Percentiles rank a stretch among this genome's conserved stretches.
Evolutionary conservation across 139 green algal genomes (phyloP).

Genomic region (Micromonas commoda): DNA sequence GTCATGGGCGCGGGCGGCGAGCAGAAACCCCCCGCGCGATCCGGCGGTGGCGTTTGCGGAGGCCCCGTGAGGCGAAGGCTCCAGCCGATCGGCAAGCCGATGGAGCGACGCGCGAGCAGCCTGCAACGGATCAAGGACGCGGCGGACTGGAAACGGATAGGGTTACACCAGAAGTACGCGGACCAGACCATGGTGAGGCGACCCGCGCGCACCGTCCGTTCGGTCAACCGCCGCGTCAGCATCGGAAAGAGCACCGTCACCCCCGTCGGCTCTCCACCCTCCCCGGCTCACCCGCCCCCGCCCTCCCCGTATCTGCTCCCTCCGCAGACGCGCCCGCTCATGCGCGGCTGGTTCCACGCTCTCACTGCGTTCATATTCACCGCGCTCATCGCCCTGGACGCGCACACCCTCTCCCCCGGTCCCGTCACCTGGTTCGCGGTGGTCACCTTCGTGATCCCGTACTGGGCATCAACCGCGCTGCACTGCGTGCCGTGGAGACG

Average conservation of each 20-base stretch:
- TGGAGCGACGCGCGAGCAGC: no score
- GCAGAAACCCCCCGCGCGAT: no score
- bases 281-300: no score
- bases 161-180: constrained; percentile 4
- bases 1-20: no score
- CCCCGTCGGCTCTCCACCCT: no score
- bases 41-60: no score
- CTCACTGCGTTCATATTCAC: neutral
- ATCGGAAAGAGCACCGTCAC: no score
- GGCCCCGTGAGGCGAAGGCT: no score
- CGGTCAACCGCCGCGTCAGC: no score
- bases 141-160: neutral
- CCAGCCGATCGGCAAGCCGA: no score
- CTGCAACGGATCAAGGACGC: neutral
- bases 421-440: neutral
- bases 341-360: constrained; percentile 8
- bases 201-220: no score
- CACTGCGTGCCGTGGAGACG: constrained; percentile 15
- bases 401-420: neutral
- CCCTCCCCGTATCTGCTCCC: no score
- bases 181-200: neutral
- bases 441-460: constrained; percentile 12
- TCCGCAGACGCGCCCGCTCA: neutral
- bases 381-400: neutral
- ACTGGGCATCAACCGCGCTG: neutral